Evolutionary conservation across 495 filamentous ascomycete genomes (phyloP).

Genomic region (Tuber microsphaerosporum): DNA sequence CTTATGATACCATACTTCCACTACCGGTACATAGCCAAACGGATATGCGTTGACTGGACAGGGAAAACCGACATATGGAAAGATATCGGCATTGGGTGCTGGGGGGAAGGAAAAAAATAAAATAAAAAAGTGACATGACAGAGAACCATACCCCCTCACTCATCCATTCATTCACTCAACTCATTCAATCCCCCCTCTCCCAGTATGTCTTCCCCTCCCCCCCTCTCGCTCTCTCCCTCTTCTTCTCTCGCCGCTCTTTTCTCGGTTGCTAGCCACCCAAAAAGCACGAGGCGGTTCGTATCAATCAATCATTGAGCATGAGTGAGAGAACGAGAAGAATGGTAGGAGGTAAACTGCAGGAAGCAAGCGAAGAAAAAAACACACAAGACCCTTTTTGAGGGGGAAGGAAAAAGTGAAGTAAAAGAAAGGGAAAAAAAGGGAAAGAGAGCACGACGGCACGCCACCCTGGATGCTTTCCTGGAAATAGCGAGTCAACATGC

Average conservation of each 20-base stretch:
- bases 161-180: slow-evolving; percentile 27
- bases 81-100: background rate
- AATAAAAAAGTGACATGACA: slow-evolving; percentile 1
- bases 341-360: background rate
- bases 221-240: background rate
- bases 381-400: background rate
- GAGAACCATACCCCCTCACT: slow-evolving; percentile 2
- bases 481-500: background rate
- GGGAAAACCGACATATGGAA: background rate
- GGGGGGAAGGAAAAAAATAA: background rate
- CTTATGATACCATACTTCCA: background rate
- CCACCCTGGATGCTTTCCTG: background rate
- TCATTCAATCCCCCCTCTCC: slow-evolving; percentile 17
- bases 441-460: background rate
- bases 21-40: background rate
- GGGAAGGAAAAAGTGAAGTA: background rate
- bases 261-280: background rate
- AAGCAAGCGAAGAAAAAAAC: background rate
- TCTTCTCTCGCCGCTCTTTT: background rate
- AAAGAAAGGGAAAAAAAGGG: background rate
- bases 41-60: background rate
- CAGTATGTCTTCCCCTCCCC: slow-evolving; percentile 8
- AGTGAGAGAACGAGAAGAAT: background rate
- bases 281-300: background rate
- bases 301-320: slow-evolving; percentile 2